Base-by-base conservation (phyloP, 2,329 filamentous ascomycete genomes). In the Chaetomiaceae sp. region DNA sequence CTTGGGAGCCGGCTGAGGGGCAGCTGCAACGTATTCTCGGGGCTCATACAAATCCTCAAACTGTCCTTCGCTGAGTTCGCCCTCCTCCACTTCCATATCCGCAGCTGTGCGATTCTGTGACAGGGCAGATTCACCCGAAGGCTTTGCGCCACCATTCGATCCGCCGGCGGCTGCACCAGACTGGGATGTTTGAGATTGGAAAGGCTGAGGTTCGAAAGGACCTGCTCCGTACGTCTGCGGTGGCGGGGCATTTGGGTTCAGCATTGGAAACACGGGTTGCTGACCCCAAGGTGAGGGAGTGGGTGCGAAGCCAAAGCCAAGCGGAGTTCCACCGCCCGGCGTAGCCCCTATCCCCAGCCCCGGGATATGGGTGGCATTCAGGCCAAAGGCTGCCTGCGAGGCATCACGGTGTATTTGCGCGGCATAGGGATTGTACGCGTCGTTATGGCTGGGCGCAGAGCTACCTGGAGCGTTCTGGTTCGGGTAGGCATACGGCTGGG, bases 51-150 rank as follows among this genome's bases (percentile, higher is more conserved):
- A 60, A 58, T 82, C 77, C 44, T 82, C 77, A 43, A 77, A 74
- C 59, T 85, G 82, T 16, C 75, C 79, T 60, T 92, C 88, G 56
- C 82, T 87, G 25, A 93, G 66, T 65, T 95, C 89, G 14, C 86
- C 87, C 61, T 95, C 88, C 62, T 93, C 87, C 21, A 68, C 55
- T 17, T 59, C 59, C 7, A 62, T 58, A 21, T 49, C 48, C 5
- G 30, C 25, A 4, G 44, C 20, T n/a, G 45, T 44, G 4, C 30
- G 46, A 3, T 48, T 27, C 3, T 25, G 23, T n/a, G 21, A 34
- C 14, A 46, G 23, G 14, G 48, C 46, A 12, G 54, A 40, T n/a
- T 52, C 47, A 6, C 16, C 38, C 13, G 42, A 40, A 7, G 38
- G 10, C 17, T 42, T 45, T 12, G 25, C 37, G n/a, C 13, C 27